These are phyloP conservation scores for Spiromastix sp. DNA, from an alignment of 2,329 filamentous ascomycete species.

Conservation along the genomic window DNA sequence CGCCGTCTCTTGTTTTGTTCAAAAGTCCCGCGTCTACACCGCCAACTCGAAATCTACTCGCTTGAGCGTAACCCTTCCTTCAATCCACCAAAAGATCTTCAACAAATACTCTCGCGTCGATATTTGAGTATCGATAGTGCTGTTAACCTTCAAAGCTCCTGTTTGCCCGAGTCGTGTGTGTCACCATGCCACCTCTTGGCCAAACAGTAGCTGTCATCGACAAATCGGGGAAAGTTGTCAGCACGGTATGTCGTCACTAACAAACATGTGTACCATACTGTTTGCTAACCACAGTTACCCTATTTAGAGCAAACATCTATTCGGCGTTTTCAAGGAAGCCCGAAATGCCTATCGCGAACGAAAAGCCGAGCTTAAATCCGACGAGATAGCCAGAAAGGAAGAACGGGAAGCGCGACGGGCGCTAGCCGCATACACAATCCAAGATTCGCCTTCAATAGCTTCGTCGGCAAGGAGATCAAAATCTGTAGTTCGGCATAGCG, in stretches of 20 bases:
- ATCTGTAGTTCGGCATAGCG: conserved; percentile 15
- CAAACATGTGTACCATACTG: no score
- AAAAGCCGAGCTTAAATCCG: conserved; percentile 68
- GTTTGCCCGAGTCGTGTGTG: no score
- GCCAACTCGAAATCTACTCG: no score
- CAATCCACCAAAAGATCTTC: no score
- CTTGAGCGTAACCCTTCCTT: no score
- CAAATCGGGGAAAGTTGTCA: conserved; percentile 82
- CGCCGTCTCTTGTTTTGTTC: no score
- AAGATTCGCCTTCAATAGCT: conserved; percentile 36
- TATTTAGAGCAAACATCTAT: conserved; percentile 71
- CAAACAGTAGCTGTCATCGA: conserved; percentile 87
- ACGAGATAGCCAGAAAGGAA: conserved; percentile 50
- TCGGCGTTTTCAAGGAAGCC: conserved; percentile 86
- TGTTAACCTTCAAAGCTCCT: no score
- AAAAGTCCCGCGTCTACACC: no score
- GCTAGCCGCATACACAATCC: conserved; percentile 40
- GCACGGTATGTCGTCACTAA: conserved; percentile 52
- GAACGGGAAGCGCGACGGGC: conserved; percentile 51
- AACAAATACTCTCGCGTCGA: no score
- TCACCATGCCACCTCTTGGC: conserved; percentile 31
- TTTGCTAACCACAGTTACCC: no score
- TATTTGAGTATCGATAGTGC: no score
- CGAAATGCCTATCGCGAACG: conserved; percentile 79
- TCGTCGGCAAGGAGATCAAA: conserved; percentile 31